A percentile compares a stretch with the other conserved stretches of the same genome.
Evolutionary conservation across 495 filamentous ascomycete species (phyloP).

Genomic region (Bacidia rubella): DNA sequence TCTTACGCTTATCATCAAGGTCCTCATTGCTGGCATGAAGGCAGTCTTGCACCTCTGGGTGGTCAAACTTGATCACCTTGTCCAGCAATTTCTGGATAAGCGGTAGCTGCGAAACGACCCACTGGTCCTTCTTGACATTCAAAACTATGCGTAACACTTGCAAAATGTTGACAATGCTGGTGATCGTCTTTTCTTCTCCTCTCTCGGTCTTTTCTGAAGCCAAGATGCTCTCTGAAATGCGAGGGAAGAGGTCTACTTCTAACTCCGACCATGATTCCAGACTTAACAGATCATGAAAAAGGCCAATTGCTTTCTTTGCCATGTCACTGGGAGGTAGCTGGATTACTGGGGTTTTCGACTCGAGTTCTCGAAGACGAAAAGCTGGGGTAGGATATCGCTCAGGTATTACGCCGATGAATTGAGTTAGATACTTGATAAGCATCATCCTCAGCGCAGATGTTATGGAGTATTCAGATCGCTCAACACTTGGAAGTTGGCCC

Average conservation of each 20-base stretch:
- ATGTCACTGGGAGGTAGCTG: constrained; percentile 54
- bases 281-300: constrained; percentile 78
- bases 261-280: constrained; percentile 85
- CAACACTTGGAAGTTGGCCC: constrained; percentile 37
- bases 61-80: constrained; percentile 75
- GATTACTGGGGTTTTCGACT: constrained; percentile 30
- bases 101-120: constrained; percentile 63
- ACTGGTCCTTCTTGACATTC: constrained; percentile 73
- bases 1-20: constrained; percentile 44
- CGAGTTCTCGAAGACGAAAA: constrained; percentile 44
- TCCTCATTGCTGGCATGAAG: constrained; percentile 57
- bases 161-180: constrained; percentile 78
- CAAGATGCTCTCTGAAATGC: constrained; percentile 72
- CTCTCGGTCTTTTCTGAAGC: constrained; percentile 54
- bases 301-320: constrained; percentile 64
- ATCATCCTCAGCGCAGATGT: constrained; percentile 51
- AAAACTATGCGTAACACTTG: constrained; percentile 82
- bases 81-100: constrained; percentile 79
- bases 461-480: constrained; percentile 55
- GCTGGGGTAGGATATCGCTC: constrained; percentile 68
- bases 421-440: constrained; percentile 83
- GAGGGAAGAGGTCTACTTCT: constrained; percentile 80
- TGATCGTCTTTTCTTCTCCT: constrained; percentile 56
- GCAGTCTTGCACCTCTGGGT: constrained; percentile 82
- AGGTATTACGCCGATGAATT: constrained; percentile 80